Evolutionary conservation across 2,329 filamentous ascomycete genomes (phyloP).

Genomic region (Pyricularia sp.): DNA sequence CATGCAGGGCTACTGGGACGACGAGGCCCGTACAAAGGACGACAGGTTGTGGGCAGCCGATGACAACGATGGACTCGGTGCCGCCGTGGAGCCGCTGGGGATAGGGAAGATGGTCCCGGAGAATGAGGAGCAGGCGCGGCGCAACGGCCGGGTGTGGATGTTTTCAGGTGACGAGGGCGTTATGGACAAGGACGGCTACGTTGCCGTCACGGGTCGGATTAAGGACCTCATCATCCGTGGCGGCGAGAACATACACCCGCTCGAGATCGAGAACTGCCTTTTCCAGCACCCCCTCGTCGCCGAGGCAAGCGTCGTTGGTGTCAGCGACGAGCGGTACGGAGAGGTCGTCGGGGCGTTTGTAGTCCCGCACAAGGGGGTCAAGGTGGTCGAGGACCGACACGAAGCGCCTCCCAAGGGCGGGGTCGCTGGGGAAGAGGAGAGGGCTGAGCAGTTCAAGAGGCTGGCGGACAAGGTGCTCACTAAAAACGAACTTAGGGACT

Average conservation of each 20-base stretch:
- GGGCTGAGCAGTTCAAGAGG: slow-evolving; percentile 14
- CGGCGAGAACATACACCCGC: slow-evolving; percentile 91
- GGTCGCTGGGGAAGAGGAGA: slow-evolving; percentile 16
- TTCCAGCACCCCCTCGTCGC: slow-evolving; percentile 60
- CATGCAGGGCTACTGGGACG: slow-evolving; percentile 88
- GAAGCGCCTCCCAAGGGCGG: slow-evolving; percentile 13
- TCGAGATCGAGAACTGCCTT: slow-evolving; percentile 86
- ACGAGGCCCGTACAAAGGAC: slow-evolving; percentile 57
- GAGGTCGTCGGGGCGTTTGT: slow-evolving; percentile 84
- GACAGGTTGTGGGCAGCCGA: slow-evolving; percentile 40
- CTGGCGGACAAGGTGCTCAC: slow-evolving; percentile 24
- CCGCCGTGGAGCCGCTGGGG: slow-evolving; percentile 8
- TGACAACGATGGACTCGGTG: slow-evolving; percentile 7
- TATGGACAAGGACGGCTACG: slow-evolving; percentile 76
- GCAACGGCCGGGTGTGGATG: slow-evolving; percentile 66
- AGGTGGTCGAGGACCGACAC: slow-evolving; percentile 7
- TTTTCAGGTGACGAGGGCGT: slow-evolving; percentile 82
- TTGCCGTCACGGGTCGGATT: slow-evolving; percentile 81
- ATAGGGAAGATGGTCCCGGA: slow-evolving; percentile 8
- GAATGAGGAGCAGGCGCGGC: slow-evolving; percentile 4
- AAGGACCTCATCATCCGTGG: slow-evolving; percentile 94
- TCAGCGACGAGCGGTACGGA: slow-evolving; percentile 74
- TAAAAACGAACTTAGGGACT: slow-evolving; percentile 53
- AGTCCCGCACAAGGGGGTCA: slow-evolving; percentile 36
- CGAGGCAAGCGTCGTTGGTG: slow-evolving; percentile 75